These are phyloP conservation scores for Stephanodiscus minutulus DNA, from an alignment of 108 stramenopile genomes.

Conservation along the genomic window DNA sequence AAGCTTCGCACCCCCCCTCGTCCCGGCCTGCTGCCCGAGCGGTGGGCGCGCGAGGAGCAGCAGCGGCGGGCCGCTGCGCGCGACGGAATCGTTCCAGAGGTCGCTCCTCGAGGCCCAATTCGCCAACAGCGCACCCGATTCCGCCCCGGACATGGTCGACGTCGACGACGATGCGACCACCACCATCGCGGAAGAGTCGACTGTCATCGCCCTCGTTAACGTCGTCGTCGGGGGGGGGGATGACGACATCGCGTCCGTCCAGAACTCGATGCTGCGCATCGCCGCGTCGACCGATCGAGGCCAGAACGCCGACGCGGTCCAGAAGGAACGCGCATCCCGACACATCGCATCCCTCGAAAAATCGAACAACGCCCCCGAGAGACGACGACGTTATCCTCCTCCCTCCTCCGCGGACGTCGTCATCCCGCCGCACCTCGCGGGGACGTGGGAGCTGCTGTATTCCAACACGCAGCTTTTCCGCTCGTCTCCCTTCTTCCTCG, in stretches of 20 bases:
- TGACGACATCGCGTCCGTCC: no score
- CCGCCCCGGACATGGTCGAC: not conserved
- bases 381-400: constrained; percentile 18
- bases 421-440: constrained; percentile 50
- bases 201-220: not conserved
- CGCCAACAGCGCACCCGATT: constrained; percentile 7
- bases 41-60: not conserved
- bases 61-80: not conserved
- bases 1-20: not conserved
- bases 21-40: not conserved
- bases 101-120: constrained; percentile 21
- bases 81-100: constrained; percentile 13
- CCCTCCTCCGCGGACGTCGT: constrained; percentile 22
- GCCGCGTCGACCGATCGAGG: constrained; percentile 76
- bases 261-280: constrained; percentile 45
- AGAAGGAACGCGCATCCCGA: constrained; percentile 52
- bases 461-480: constrained; percentile 80
- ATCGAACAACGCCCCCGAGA: constrained; percentile 1
- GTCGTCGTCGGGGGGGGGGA: no score
- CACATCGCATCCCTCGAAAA: constrained; percentile 55
- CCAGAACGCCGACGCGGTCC: constrained; percentile 54
- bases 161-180: not conserved
- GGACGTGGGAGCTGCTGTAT: constrained; percentile 84
- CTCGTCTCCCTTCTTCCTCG: constrained; percentile 87
- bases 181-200: no score